Conservation (phyloP, 2,329 filamentous ascomycete genomes). For the Colletotrichum sp. region DNA sequence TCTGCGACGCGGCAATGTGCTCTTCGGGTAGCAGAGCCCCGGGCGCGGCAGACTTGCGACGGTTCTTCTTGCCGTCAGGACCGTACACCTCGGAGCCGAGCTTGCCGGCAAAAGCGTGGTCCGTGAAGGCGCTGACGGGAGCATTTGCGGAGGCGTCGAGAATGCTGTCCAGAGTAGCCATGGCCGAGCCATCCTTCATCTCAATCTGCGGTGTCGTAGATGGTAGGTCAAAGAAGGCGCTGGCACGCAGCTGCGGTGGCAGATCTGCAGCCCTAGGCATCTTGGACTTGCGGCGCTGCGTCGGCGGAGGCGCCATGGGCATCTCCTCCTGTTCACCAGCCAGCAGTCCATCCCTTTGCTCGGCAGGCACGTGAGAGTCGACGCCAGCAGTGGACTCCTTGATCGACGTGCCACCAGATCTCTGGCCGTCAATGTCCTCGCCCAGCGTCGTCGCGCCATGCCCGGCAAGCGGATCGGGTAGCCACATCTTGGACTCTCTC, state of each 20-base stretch:
- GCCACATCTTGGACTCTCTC: slow-evolving; percentile 45
- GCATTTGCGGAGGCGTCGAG: slow-evolving; percentile 87
- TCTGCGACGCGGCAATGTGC: slow-evolving; percentile 32
- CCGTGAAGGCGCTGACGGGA: slow-evolving; percentile 89
- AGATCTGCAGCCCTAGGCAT: slow-evolving; percentile 45
- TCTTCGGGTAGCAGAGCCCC: slow-evolving; percentile 27
- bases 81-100: slow-evolving; percentile 80
- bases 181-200: slow-evolving; percentile 80
- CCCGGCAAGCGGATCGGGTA: slow-evolving; percentile 50
- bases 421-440: not conserved
- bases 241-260: slow-evolving; percentile 88
- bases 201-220: slow-evolving; percentile 57
- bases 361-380: not conserved
- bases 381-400: not conserved
- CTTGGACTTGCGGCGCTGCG: slow-evolving; percentile 37
- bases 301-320: slow-evolving; percentile 7
- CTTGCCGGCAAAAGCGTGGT: slow-evolving; percentile 82
- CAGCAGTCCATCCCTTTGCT: not conserved
- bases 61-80: slow-evolving; percentile 52
- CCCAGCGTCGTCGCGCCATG: not conserved
- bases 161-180: slow-evolving; percentile 88
- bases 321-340: not conserved
- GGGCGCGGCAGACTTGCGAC: slow-evolving; percentile 35
- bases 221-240: slow-evolving; percentile 83
- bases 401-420: not conserved